These are phyloP conservation scores for Proliferodiscus dingleyae DNA, from an alignment of 2,329 filamentous ascomycete genomes.

Conservation along the genomic window DNA sequence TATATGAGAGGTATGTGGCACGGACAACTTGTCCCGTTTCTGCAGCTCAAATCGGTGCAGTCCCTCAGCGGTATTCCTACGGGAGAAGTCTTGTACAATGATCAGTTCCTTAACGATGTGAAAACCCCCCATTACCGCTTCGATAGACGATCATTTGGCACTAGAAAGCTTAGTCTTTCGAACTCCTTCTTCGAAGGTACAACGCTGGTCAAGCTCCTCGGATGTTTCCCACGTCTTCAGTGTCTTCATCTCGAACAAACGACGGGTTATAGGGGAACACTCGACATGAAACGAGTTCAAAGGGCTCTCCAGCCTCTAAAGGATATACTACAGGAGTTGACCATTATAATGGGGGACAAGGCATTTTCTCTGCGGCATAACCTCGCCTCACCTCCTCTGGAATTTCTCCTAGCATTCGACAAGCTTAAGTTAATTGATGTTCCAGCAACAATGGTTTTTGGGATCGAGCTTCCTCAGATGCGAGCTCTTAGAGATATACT, in stretches of 20 bases:
- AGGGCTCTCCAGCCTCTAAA: background rate
- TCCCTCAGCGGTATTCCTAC: background rate
- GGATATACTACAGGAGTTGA: background rate
- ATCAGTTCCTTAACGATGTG: no score
- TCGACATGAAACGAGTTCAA: background rate
- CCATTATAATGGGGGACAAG: background rate
- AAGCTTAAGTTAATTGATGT: background rate
- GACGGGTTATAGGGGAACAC: background rate
- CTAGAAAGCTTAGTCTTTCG: background rate
- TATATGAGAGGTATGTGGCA: background rate
- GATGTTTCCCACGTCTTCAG: background rate
- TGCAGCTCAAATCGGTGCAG: background rate
- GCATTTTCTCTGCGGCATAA: background rate
- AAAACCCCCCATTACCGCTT: no score
- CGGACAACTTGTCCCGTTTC: background rate
- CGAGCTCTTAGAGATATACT: background rate
- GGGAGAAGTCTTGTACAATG: no score
- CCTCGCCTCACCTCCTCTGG: background rate
- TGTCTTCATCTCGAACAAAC: background rate
- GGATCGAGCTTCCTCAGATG: background rate
- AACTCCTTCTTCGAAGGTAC: background rate
- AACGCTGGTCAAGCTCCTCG: background rate
- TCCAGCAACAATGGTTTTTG: background rate
- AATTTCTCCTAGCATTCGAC: background rate
- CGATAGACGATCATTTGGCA: no score